These are phyloP conservation scores for Neurospora sublineolata DNA, from an alignment of 495 filamentous ascomycete species.

Conservation along the genomic window DNA sequence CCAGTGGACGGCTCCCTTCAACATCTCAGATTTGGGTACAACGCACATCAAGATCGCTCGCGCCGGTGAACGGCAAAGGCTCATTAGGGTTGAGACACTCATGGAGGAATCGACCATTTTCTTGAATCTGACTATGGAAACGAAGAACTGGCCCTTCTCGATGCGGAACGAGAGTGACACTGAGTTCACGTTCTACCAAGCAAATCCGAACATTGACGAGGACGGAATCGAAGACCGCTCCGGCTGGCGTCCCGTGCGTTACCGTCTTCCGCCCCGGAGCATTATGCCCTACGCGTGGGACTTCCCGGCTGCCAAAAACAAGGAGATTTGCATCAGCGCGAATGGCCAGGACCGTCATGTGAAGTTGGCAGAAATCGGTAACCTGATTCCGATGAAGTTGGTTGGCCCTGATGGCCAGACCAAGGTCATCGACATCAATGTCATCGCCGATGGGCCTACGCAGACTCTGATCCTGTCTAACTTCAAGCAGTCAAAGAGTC, in stretches of 20 bases:
- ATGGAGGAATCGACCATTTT: conserved; percentile 90
- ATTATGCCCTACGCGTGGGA: conserved; percentile 99
- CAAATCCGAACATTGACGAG: conserved; percentile 58
- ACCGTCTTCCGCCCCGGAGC: conserved; percentile 85
- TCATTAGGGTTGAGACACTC: conserved; percentile 79
- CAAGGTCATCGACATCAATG: conserved; percentile 91
- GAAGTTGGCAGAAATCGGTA: conserved; percentile 92
- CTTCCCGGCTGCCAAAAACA: conserved; percentile 91
- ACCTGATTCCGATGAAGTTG: conserved; percentile 76
- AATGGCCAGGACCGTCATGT: conserved; percentile 77
- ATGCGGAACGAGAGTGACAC: conserved; percentile 96
- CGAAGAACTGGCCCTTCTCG: conserved; percentile 92
- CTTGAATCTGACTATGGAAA: conserved; percentile 79
- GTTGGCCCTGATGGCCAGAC: conserved; percentile 47
- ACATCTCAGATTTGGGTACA: conserved; percentile 84
- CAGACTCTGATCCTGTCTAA: conserved; percentile 92
- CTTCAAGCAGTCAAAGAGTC: conserved; percentile 83
- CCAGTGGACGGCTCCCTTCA: conserved; percentile 96
- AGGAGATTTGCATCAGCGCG: conserved; percentile 73
- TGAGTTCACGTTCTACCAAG: conserved; percentile 91
- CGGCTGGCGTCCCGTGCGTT: conserved; percentile 81
- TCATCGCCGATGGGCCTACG: conserved; percentile 85
- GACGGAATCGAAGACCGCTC: conserved; percentile 73
- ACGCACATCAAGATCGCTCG: conserved; percentile 90
- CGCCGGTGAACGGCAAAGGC: conserved; percentile 73